phyloP scores from a whole-genome alignment of 1,284 basidiomycete species.

The Somion occarium region DNA sequence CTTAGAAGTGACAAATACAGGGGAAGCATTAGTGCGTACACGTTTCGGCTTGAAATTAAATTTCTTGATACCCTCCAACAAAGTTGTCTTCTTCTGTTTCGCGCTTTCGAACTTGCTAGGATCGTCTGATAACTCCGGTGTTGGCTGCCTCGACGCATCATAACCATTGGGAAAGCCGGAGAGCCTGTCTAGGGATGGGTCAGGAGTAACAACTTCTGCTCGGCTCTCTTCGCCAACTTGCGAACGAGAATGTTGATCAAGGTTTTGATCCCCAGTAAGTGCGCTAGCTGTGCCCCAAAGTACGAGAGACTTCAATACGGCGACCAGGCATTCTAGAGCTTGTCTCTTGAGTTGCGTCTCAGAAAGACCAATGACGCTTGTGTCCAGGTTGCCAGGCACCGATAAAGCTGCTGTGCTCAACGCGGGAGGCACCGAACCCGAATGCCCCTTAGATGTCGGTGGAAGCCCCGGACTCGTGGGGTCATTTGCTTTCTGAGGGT shows the following conservation, averaged over 20 bases:
- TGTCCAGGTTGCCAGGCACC: constrained; percentile 64
- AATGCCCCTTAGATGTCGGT: constrained; percentile 47
- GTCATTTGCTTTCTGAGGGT: constrained; percentile 46
- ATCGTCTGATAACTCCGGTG: constrained; percentile 82
- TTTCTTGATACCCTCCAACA: constrained; percentile 94
- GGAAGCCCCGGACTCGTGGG: constrained; percentile 55
- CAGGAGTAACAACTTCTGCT: constrained; percentile 47
- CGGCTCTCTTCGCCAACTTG: constrained; percentile 46
- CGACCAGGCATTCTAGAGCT: constrained; percentile 85
- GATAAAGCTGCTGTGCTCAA: constrained; percentile 67
- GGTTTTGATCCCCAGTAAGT: constrained; percentile 35
- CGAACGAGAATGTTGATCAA: constrained; percentile 40
- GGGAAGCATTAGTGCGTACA: constrained; percentile 40
- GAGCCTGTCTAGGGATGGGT: constrained; percentile 45
- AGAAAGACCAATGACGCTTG: constrained; percentile 60
- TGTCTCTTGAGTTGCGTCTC: constrained; percentile 85
- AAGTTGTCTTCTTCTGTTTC: constrained; percentile 94
- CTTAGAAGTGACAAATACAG: constrained; percentile 3
- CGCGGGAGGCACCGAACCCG: constrained; percentile 48
- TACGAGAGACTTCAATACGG: constrained; percentile 84
- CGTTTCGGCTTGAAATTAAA: constrained; percentile 99
- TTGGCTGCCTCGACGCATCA: constrained; percentile 57
- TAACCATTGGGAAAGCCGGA: constrained; percentile 39
- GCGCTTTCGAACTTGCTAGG: constrained; percentile 93
- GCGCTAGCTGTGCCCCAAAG: constrained; percentile 73